Evolutionary conservation across 345 rosid genomes (phyloP), one percentile per base, ranked within the genome.

Genomic region (Salix purpurea): DNA sequence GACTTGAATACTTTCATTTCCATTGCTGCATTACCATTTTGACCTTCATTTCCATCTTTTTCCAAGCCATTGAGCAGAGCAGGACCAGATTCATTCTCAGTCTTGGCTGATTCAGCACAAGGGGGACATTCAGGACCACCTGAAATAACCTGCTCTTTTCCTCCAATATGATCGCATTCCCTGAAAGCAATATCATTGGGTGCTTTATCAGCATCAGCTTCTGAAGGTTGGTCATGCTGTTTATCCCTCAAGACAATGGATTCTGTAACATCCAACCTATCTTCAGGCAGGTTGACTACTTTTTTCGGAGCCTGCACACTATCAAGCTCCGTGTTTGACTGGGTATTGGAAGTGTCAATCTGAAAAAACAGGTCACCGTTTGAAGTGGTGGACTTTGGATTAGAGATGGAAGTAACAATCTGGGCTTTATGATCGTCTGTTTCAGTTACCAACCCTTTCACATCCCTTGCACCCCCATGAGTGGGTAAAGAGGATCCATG

Each of bases 351-450:
- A 82, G 52, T 82, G 64, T 81, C 80, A 80, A 75, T 72, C 80
- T 85, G 87, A 6, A 93, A 77, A 79, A 74, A 75, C 56, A 83
- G 60, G 84, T 82, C 89, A 80, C 96, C 91, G 84, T 92, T 91
- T 67, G 89, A 84, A 78, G 89, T 72, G 70, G 83, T 78, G 74
- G 84, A 73, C 78, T 84, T 80, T 52, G 87, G 82, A 60, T 83
- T 77, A 69, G 89, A 84, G 65, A 74, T 82, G 58, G 91, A 87
- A 75, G 83, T 78, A 50, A 84, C 71, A 72, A 79, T 86, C 81
- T 77, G 89, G 76, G 89, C 92, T 81, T 91, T 94, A 66, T 80
- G 89, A 79, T 76, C 81, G 69, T 83, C 89, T 79, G 91, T 80
- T 78, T 89, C 98, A 36, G 90, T 76, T 58, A 77, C 77, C 46